Evolutionary conservation across 768 basidiomycete species (phyloP), one percentile per base, ranked within the genome.

Genomic region (Tephrocybe sp.): DNA sequence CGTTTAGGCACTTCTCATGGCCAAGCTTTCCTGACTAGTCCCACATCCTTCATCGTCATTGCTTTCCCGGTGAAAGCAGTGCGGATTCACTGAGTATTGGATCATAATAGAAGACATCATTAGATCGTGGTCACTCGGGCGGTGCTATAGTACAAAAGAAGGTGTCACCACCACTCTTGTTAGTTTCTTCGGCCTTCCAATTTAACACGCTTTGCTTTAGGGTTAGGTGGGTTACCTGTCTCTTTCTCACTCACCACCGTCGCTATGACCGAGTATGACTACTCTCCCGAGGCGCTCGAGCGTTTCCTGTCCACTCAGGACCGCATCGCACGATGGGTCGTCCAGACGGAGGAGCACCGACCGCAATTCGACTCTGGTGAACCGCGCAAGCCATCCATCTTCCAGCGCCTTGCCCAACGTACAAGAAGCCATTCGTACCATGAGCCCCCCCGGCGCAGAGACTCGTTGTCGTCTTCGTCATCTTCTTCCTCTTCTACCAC

Each of bases 241-340:
- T 32, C 32, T 45, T 28, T 20, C 26, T 45, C 42, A 28, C 39
- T 55, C 25, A 39, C 26, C 42, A 18, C 40, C 37, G 28, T 41
- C 43, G 40, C 51, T 11, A 82, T 82, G 80, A 82, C 80, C 2
- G 80, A 82, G 64, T 82, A 81, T 72, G 80, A 83, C 68, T 81
- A 73, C 64, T 83, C 80, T 25, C 80, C 81, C 14, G 80, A 74
- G 47, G 80, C 78, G 14, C 74, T 74, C 62, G 73, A 81, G 48
- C 78, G 74, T 4, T 71, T 72, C 55, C 26, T 75, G 30, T 75
- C 72, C 1, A 78, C 72, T 15, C 79, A 79, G 58, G 44, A 66
- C 51, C 74, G 79, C 50, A 75, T 82, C 4, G 69, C 76, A 0
- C 70, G 72, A 57, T 84, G 81, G 82, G 76, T 81, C 14, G 53